Percentiles rank a stretch among this genome's conserved stretches.
phyloP scores from a whole-genome alignment of 805 yeast species.

The Spathaspora hagerdaliae region DNA sequence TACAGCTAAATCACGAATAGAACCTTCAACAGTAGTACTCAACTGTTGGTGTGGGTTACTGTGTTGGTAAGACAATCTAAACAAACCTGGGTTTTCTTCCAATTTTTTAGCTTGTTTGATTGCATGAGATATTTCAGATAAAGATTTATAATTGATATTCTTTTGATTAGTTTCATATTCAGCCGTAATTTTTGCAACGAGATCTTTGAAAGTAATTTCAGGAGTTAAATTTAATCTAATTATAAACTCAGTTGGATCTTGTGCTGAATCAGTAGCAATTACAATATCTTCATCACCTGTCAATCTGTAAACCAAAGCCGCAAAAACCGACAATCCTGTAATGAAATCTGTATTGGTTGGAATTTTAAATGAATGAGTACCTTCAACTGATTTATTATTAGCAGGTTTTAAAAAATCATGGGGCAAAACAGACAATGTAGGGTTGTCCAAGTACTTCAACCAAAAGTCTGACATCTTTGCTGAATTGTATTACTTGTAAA shows the following conservation, averaged over 20 bases:
- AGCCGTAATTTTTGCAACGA: constrained; percentile 43
- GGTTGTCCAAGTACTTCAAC: constrained; percentile 64
- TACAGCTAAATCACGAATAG: constrained; percentile 62
- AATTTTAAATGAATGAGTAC: constrained; percentile 32
- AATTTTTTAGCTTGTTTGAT: constrained; percentile 47
- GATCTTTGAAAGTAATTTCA: constrained; percentile 47
- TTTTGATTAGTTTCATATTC: constrained; percentile 33
- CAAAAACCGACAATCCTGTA: constrained; percentile 61
- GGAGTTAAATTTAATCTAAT: constrained; percentile 61
- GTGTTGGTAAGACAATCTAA: constrained; percentile 57
- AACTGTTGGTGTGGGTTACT: constrained; percentile 36
- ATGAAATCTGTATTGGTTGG: constrained; percentile 31
- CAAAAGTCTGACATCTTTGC: constrained; percentile 37
- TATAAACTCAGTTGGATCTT: constrained; percentile 44
- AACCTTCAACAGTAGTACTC: constrained; percentile 46
- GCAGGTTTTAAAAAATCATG: constrained; percentile 81
- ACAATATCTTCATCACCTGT: constrained; percentile 94
- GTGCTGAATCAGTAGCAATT: constrained; percentile 58
- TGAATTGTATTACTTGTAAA: not conserved
- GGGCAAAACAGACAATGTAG: constrained; percentile 85
- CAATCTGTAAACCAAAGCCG: constrained; percentile 68
- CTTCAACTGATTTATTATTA: constrained; percentile 63
- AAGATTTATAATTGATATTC: constrained; percentile 39
- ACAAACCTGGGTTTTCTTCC: constrained; percentile 60
- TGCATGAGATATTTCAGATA: constrained; percentile 52